Percentiles rank a stretch among this genome's conserved stretches.
Evolutionary conservation across 2,329 filamentous ascomycete genomes (phyloP).

Genomic region (Neofusicoccum laricinum): DNA sequence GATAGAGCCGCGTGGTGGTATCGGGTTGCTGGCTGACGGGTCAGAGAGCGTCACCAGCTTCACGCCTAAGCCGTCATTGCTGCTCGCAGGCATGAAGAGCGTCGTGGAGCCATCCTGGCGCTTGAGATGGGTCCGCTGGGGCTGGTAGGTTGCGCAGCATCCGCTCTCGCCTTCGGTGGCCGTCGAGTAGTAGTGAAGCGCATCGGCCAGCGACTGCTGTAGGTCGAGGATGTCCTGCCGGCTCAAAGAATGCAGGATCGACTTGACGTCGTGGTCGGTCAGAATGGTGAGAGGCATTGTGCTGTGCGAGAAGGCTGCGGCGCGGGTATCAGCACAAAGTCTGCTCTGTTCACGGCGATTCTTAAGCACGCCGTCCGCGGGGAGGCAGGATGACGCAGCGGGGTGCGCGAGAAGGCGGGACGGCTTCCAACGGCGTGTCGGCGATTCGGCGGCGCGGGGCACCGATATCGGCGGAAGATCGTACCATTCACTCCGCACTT

Average conservation of each 20-base stretch:
- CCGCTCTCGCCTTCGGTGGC: conserved; percentile 54
- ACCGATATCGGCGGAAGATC: conserved; percentile 3
- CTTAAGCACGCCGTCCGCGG: neutral
- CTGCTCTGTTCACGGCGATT: neutral
- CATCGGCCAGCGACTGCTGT: conserved; percentile 57
- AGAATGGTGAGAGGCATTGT: conserved; percentile 62
- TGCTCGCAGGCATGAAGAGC: conserved; percentile 66
- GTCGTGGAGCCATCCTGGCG: conserved; percentile 61
- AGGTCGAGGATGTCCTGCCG: conserved; percentile 57
- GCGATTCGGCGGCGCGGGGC: neutral
- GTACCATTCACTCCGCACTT: neutral
- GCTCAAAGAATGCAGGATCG: conserved; percentile 54
- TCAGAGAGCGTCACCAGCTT: conserved; percentile 57
- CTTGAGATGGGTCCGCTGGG: conserved; percentile 58
- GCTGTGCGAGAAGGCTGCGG: neutral
- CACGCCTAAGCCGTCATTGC: conserved; percentile 58
- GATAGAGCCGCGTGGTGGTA: conserved; percentile 56
- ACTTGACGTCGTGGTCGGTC: conserved; percentile 54
- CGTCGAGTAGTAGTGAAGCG: conserved; percentile 64
- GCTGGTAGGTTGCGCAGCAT: conserved; percentile 60
- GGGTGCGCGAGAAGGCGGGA: neutral
- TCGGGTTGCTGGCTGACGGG: conserved; percentile 18
- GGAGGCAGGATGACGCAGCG: neutral
- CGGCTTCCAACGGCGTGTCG: neutral
- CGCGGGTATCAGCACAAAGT: neutral